Conservation (phyloP, 2,329 filamentous ascomycete species). For the Apiospora pterosperma region DNA sequence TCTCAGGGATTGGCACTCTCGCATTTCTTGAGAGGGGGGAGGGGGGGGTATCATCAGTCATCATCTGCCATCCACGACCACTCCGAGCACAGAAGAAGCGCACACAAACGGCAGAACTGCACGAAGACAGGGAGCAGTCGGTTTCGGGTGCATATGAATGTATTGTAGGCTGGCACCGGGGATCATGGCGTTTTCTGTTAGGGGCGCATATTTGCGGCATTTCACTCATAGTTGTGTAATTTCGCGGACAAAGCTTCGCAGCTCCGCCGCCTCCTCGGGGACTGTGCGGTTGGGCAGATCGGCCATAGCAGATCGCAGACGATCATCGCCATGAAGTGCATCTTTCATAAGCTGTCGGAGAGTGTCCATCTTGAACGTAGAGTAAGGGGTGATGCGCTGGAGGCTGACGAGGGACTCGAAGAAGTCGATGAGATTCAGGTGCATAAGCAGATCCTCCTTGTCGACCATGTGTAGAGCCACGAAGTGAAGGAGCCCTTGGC, state of each 20-base stretch:
- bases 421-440: slow-evolving; percentile 3
- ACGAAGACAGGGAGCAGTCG: background rate
- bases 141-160: background rate
- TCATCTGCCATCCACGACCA: background rate
- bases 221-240: slow-evolving; percentile 30
- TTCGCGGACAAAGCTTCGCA: slow-evolving; percentile 42
- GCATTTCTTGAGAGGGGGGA: too few relatives aligned
- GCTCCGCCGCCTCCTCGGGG: slow-evolving; percentile 46
- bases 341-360: slow-evolving; percentile 37
- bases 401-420: slow-evolving; percentile 32
- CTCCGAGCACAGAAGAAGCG: background rate
- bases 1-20: background rate
- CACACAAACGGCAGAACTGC: rapidly evolving
- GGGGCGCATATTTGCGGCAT: background rate
- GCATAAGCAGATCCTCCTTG: slow-evolving; percentile 31
- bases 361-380: slow-evolving; percentile 31
- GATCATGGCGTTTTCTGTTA: background rate
- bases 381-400: slow-evolving; percentile 39
- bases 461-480: slow-evolving; percentile 51
- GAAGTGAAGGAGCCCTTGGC: slow-evolving; percentile 46
- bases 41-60: background rate
- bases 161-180: background rate
- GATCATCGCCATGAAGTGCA: slow-evolving; percentile 36
- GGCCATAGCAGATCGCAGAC: slow-evolving; percentile 35
- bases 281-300: slow-evolving; percentile 46